phyloP scores from a whole-genome alignment of 2,329 filamentous ascomycete species.

The Gyromitra esculenta region DNA sequence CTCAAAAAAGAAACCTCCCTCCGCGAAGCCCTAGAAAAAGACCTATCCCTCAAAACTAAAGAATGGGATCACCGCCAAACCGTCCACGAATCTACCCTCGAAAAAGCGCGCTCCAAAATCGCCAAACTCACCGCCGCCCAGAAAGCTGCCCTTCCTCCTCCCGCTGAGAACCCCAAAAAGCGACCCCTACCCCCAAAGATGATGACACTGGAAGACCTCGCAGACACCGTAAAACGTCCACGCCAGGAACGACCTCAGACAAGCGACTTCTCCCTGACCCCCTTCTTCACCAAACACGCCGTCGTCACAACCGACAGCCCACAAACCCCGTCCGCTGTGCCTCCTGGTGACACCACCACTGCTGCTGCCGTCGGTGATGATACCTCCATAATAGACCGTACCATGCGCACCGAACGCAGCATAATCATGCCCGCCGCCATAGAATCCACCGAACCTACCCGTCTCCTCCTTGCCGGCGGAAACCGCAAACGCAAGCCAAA shows the following conservation, averaged over 20 bases:
- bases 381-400: conserved; percentile 18
- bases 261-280: conserved; percentile 53
- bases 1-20: conserved; percentile 47
- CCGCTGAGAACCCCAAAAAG: conserved; percentile 50
- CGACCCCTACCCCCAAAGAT: conserved; percentile 51
- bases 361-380: background rate
- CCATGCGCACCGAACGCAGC: conserved; percentile 26
- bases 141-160: background rate
- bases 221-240: conserved; percentile 54
- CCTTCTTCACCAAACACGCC: conserved; percentile 50
- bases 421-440: conserved; percentile 43
- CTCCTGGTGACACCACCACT: background rate
- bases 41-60: conserved; percentile 48
- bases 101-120: conserved; percentile 52
- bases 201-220: conserved; percentile 54
- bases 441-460: conserved; percentile 35
- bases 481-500: conserved; percentile 47
- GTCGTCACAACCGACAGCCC: conserved; percentile 30
- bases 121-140: conserved; percentile 41
- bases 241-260: conserved; percentile 57
- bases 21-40: conserved; percentile 51
- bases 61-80: conserved; percentile 48
- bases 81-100: conserved; percentile 54
- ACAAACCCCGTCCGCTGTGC: conserved; percentile 1
- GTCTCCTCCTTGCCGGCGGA: conserved; percentile 51